phyloP scores from a whole-genome alignment of 345 rosid species.

The Populus pruinosa region DNA sequence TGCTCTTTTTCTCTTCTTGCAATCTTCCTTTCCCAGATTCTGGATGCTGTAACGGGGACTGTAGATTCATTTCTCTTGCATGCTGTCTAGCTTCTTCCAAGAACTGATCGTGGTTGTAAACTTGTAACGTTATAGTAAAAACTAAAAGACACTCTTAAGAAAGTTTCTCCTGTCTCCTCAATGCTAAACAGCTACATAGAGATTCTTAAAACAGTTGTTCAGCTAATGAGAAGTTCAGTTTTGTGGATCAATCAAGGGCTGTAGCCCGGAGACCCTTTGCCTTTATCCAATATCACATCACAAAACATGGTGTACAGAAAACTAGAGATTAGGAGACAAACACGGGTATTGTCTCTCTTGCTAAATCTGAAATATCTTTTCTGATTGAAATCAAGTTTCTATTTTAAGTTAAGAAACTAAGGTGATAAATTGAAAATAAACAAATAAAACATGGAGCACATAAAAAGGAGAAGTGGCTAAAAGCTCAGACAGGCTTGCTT shows the following conservation, averaged over 20 bases:
- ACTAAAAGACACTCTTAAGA: not conserved
- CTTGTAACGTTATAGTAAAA: not conserved
- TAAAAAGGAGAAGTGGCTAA: not conserved
- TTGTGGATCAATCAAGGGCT: not conserved
- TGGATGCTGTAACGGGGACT: constrained; percentile 11
- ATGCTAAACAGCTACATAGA: not conserved
- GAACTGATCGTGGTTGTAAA: constrained; percentile 36
- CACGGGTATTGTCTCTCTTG: no score
- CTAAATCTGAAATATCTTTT: not conserved
- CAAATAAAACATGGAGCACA: no score
- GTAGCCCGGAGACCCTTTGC: not conserved
- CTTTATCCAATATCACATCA: not conserved
- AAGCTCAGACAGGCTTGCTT: not conserved
- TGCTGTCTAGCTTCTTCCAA: constrained; percentile 56
- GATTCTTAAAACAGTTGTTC: not conserved
- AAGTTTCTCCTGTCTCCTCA: not conserved
- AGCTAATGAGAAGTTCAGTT: not conserved
- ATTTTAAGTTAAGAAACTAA: not conserved
- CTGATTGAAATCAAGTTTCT: not conserved
- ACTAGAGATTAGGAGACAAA: not conserved
- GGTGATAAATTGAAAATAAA: not conserved
- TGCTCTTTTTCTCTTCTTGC: constrained; percentile 32
- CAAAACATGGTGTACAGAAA: not conserved
- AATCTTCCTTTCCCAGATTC: constrained; percentile 14
- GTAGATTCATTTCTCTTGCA: constrained; percentile 20